Evolutionary conservation across 2,329 filamentous ascomycete genomes (phyloP), one percentile per base, ranked within the genome.

Genomic region (Phyllosticta paracitricarpa): DNA sequence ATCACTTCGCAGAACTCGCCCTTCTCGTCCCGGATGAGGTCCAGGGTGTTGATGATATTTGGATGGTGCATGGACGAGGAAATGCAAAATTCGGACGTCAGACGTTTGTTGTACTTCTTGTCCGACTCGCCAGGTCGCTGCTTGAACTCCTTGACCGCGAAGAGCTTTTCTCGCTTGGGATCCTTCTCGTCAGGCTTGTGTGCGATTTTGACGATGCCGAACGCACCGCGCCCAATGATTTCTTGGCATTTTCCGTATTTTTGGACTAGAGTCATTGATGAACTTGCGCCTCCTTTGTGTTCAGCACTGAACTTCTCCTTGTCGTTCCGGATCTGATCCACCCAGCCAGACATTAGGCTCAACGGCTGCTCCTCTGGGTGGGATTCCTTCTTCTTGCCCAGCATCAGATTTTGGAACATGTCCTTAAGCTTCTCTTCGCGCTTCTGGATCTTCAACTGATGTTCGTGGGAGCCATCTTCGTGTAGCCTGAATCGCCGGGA

Each of bases 181-280:
- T 91, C 88, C 69, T 87, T 89, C 14, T 91, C 89, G 63, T 95
- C 83, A 64, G 91, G 88, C 78, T 99, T 99, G 83, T 97, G 94
- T 17, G 93, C 96, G 74, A 97, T 96, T 64, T 94, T 86, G 65
- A 99, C 94, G 65, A 99, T 96, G 62, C 94, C 94, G 74, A 99
- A 99, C 52, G 94, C 94, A 64, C 94, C 94, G 48, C 93, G 90
- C 22, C 94, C 94, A 25, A 99, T 91, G 35, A 99, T 86, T 74
- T 99, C 94, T 72, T 97, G 93, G 72, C 94, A 97, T 77, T 97
- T 97, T 68, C 94, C 94, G 72, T 99, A 99, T 73, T 97, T 97
- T 71, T 97, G 91, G 1, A 94, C 89, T 56, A 99, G 79, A 0
- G 91, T 91, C 22, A 85, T 85, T 17, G 89, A 87, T 19, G 87